phyloP scores from a whole-genome alignment of 75 land plant genomes.

The Cunninghamia lanceolata region DNA sequence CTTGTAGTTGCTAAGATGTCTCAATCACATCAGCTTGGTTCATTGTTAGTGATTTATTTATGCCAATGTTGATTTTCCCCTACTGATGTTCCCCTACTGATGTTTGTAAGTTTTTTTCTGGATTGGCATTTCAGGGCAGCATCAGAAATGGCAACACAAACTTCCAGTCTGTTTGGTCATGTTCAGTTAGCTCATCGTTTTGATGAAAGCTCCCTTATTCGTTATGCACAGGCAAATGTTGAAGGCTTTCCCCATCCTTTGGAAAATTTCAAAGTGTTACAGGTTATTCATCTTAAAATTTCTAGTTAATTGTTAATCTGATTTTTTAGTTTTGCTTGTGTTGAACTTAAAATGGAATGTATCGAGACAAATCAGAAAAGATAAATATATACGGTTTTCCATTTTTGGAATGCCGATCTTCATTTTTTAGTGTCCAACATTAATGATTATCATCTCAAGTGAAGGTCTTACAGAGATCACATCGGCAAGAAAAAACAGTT shows the following conservation, averaged over 20 bases:
- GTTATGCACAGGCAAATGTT: constrained; percentile 49
- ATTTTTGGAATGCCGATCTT: too few species aligned
- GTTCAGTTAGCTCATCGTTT: constrained; percentile 33
- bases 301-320: constrained; percentile 1
- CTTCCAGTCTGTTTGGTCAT: constrained; percentile 27
- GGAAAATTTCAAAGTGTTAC: constrained; percentile 49
- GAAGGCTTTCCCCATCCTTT: constrained; percentile 60
- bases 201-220: constrained; percentile 54
- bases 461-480: not conserved
- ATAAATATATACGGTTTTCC: not conserved
- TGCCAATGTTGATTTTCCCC: not conserved
- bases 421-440: not conserved
- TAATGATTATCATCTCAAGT: too few species aligned
- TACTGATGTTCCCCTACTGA: too few species aligned
- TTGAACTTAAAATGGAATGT: not conserved
- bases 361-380: not conserved
- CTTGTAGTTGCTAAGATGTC: not conserved
- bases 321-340: not conserved
- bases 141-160: constrained; percentile 32
- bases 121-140: not conserved
- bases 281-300: constrained; percentile 28
- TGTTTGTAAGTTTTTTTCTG: not conserved
- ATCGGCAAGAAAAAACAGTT: not conserved
- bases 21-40: not conserved
- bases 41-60: not conserved